Conservation (phyloP, 2,329 filamentous ascomycete genomes). For the Aspergillus sp. region DNA sequence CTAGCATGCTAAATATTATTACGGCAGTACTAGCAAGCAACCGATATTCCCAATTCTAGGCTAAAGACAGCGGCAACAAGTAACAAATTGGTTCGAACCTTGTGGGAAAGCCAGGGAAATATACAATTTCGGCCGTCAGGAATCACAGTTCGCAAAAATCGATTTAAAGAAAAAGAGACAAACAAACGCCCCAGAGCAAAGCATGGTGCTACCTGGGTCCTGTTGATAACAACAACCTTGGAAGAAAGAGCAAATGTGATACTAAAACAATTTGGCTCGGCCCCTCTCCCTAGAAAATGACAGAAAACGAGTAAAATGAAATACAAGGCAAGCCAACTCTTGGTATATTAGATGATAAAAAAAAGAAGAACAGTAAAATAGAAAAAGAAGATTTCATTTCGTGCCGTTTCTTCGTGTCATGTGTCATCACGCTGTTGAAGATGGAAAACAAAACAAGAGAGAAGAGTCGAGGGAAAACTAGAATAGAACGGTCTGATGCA, state of each 20-base stretch:
- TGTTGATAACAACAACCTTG: too few relatives aligned
- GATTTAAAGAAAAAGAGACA: too few relatives aligned
- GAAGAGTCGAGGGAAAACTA: background rate
- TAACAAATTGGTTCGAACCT: background rate
- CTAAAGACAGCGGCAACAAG: background rate
- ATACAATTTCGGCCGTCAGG: background rate
- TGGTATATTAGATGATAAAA: background rate
- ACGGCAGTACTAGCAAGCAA: background rate
- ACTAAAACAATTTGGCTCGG: too few relatives aligned
- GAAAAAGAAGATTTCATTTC: background rate
- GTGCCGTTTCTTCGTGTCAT: background rate
- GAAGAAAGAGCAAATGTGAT: too few relatives aligned
- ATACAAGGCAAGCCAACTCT: background rate
- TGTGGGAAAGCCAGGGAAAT: background rate
- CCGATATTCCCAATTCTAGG: background rate
- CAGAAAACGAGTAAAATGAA: background rate
- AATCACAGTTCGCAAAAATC: background rate
- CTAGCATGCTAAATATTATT: too few relatives aligned
- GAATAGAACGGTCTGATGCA: background rate
- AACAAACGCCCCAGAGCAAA: too few relatives aligned
- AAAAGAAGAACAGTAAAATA: too few relatives aligned
- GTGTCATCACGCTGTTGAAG: conserved; percentile 1
- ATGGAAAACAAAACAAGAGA: background rate
- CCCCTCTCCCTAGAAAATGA: too few relatives aligned
- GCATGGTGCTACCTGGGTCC: too few relatives aligned